A percentile compares a stretch with the other conserved stretches of the same genome.
Evolutionary conservation across 2,329 filamentous ascomycete species (phyloP).

Genomic region (Epichloe hybrida): DNA sequence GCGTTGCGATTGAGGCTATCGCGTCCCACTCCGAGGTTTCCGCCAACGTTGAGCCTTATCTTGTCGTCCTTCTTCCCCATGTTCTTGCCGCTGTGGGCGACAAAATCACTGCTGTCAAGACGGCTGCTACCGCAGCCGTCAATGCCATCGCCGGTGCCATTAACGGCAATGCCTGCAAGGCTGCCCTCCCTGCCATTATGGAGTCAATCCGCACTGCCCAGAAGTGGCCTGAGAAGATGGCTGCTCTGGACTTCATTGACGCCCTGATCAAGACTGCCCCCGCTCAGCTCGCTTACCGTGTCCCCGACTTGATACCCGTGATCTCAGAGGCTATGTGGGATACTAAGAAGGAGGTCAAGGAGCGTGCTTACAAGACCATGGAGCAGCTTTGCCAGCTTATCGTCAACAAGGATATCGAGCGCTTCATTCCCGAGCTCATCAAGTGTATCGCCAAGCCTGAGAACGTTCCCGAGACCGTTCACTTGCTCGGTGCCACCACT

Average conservation of each 20-base stretch:
- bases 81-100: slow-evolving; percentile 80
- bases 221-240: slow-evolving; percentile 99
- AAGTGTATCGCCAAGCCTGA: slow-evolving; percentile 99
- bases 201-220: slow-evolving; percentile 83
- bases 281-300: slow-evolving; percentile 78
- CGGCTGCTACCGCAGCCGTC: slow-evolving; percentile 68
- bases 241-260: slow-evolving; percentile 83
- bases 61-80: slow-evolving; percentile 65
- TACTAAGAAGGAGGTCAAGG: slow-evolving; percentile 99
- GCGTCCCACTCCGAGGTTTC: slow-evolving; percentile 75
- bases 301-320: slow-evolving; percentile 85
- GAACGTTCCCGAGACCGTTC: slow-evolving; percentile 96
- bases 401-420: slow-evolving; percentile 99
- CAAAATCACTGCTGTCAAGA: slow-evolving; percentile 93
- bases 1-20: slow-evolving; percentile 72
- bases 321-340: slow-evolving; percentile 99
- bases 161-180: slow-evolving; percentile 95
- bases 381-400: slow-evolving; percentile 94
- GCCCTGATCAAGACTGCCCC: slow-evolving; percentile 67
- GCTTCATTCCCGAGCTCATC: slow-evolving; percentile 98
- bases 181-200: slow-evolving; percentile 68
- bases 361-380: slow-evolving; percentile 93
- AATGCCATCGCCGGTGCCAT: slow-evolving; percentile 76
- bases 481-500: slow-evolving; percentile 97
- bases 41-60: slow-evolving; percentile 83